Percentiles rank a stretch among this genome's conserved stretches.
These are phyloP conservation scores for Phaseolus coccineus DNA, from an alignment of 331 rosid species.

Conservation along the genomic window DNA sequence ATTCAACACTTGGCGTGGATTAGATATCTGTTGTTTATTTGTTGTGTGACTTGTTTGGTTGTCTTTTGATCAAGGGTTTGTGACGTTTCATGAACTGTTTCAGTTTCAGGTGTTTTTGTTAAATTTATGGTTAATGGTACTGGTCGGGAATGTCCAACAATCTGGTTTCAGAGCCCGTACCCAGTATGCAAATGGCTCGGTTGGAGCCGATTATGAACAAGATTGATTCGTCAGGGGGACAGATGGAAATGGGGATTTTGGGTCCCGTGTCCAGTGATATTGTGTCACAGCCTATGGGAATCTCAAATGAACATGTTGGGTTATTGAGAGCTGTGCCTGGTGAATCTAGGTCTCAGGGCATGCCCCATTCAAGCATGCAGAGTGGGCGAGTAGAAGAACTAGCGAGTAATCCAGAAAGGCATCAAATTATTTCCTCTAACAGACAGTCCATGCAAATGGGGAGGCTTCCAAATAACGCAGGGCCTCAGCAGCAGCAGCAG, in stretches of 20 bases:
- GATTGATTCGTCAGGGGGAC: slow-evolving; percentile 63
- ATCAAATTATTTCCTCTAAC: slow-evolving; percentile 42
- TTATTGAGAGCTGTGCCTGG: slow-evolving; percentile 51
- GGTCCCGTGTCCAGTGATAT: slow-evolving; percentile 55
- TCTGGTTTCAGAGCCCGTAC: slow-evolving; percentile 61
- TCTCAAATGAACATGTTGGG: slow-evolving; percentile 51
- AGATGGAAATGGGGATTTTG: slow-evolving; percentile 58
- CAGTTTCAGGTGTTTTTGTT: slow-evolving; percentile 39
- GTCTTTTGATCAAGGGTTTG: slow-evolving; percentile 21
- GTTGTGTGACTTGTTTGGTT: slow-evolving; percentile 17
- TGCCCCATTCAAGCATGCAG: slow-evolving; percentile 49
- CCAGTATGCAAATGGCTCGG: slow-evolving; percentile 68
- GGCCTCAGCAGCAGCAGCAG: slow-evolving; percentile 51
- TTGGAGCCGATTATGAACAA: slow-evolving; percentile 60
- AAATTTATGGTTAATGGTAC: slow-evolving; percentile 30
- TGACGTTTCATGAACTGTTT: slow-evolving; percentile 35
- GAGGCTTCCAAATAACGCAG: slow-evolving; percentile 39
- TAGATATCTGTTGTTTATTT: background rate
- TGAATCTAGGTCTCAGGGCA: slow-evolving; percentile 55
- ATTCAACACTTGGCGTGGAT: background rate
- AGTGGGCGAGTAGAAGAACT: slow-evolving; percentile 53
- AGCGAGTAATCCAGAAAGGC: slow-evolving; percentile 44
- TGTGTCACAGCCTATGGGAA: slow-evolving; percentile 52
- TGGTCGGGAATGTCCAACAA: slow-evolving; percentile 64
- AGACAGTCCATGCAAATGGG: slow-evolving; percentile 58